Percentiles rank a stretch among this genome's conserved stretches.
Evolutionary conservation across 352 stramenopile species (phyloP).

Genomic region (Pythium periplocum): DNA sequence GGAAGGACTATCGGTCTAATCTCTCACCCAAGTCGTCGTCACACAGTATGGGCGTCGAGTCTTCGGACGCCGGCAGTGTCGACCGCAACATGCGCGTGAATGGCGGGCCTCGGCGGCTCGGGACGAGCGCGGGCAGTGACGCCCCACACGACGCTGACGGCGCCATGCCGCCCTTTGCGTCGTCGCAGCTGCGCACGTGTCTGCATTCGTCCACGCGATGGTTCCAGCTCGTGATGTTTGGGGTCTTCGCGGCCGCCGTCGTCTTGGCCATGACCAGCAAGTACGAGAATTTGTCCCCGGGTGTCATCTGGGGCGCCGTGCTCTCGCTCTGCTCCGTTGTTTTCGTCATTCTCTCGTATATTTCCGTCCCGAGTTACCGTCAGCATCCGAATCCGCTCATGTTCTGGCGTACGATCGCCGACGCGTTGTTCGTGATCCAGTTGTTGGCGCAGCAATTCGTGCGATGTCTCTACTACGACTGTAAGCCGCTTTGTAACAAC

Average conservation of each 20-base stretch:
- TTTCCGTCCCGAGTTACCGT: constrained; percentile 68
- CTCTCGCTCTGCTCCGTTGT: constrained; percentile 83
- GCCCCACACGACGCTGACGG: not conserved
- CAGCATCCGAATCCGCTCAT: constrained; percentile 87
- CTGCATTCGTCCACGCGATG: constrained; percentile 72
- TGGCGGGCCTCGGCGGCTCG: not conserved
- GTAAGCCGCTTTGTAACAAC: constrained; percentile 63
- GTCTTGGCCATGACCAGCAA: constrained; percentile 46
- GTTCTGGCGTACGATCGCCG: constrained; percentile 85
- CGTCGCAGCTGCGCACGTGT: constrained; percentile 40
- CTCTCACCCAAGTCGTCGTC: constrained; percentile 30
- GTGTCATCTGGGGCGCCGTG: constrained; percentile 80
- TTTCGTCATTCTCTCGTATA: constrained; percentile 83
- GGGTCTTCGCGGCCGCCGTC: constrained; percentile 58
- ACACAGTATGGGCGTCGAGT: constrained; percentile 19
- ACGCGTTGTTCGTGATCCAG: constrained; percentile 80
- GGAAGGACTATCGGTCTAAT: too few relatives aligned
- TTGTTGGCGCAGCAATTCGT: constrained; percentile 78
- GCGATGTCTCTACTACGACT: constrained; percentile 76
- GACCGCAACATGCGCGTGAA: not conserved
- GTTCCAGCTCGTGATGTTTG: constrained; percentile 85
- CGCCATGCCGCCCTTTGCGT: constrained; percentile 11
- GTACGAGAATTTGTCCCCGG: constrained; percentile 77
- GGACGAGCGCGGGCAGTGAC: not conserved
- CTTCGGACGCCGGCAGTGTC: too few relatives aligned